Evolutionary conservation across 495 filamentous ascomycete species (phyloP).

Genomic region (Chaetomium fimeti): DNA sequence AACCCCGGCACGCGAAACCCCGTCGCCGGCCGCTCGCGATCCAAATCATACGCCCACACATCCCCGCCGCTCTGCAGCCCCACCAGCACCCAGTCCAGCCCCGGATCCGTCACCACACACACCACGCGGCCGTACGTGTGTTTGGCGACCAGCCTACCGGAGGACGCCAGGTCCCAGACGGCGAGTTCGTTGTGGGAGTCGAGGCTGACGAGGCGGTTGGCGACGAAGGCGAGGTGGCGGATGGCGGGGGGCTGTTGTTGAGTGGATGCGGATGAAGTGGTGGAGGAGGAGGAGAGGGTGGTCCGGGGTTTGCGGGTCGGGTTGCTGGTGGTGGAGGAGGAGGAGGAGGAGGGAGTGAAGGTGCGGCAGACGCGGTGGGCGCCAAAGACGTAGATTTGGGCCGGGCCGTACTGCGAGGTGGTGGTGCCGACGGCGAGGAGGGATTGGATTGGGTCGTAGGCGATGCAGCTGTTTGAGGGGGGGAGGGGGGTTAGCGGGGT

Average conservation of each 20-base stretch:
- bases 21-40: slow-evolving; percentile 61
- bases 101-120: slow-evolving; percentile 74
- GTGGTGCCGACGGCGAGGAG: slow-evolving; percentile 90
- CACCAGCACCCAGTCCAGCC: slow-evolving; percentile 85
- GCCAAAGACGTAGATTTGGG: slow-evolving; percentile 89
- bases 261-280: background rate
- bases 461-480: slow-evolving; percentile 54
- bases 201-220: slow-evolving; percentile 75
- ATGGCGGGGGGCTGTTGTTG: slow-evolving; percentile 19
- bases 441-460: slow-evolving; percentile 92
- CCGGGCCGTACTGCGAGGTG: slow-evolving; percentile 71
- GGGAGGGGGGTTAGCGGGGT: background rate
- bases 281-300: slow-evolving; percentile 22
- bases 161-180: slow-evolving; percentile 70
- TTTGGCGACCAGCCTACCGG: slow-evolving; percentile 55
- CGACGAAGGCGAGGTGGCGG: slow-evolving; percentile 47
- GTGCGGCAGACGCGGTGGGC: slow-evolving; percentile 73
- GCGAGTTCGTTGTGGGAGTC: slow-evolving; percentile 81
- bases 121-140: slow-evolving; percentile 74
- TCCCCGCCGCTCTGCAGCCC: slow-evolving; percentile 77
- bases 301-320: slow-evolving; percentile 9
- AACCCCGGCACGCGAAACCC: slow-evolving; percentile 67
- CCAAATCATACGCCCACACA: slow-evolving; percentile 84
- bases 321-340: background rate
- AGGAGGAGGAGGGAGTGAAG: slow-evolving; percentile 59